These are phyloP conservation scores for Cercospora janseana DNA, from an alignment of 2,329 filamentous ascomycete genomes.

Conservation along the genomic window DNA sequence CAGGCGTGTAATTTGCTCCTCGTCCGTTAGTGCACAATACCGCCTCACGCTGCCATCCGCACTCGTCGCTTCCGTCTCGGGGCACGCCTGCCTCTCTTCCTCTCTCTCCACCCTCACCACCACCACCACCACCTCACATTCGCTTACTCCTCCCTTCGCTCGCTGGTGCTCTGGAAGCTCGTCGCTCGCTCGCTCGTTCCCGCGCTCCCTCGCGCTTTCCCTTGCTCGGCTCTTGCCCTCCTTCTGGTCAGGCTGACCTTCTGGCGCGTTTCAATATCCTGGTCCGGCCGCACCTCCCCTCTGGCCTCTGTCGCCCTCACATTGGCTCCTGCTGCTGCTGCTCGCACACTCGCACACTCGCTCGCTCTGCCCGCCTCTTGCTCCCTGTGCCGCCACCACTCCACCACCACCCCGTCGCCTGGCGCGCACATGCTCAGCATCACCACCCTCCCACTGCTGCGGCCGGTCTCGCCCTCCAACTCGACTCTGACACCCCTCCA, in stretches of 20 bases:
- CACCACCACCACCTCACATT: not conserved
- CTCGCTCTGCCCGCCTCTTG: slow-evolving; percentile 8
- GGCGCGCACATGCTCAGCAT: slow-evolving; percentile 22
- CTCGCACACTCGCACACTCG: slow-evolving; percentile 9
- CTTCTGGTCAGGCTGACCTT: not conserved
- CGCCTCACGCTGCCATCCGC: too few relatives aligned
- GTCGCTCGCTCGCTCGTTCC: not conserved
- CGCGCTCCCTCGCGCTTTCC: too few relatives aligned
- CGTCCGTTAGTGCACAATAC: too few relatives aligned
- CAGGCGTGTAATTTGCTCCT: not conserved
- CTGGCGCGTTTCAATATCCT: slow-evolving; percentile 12
- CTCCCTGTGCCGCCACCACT: slow-evolving; percentile 4
- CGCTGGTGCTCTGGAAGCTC: slow-evolving; percentile 2
- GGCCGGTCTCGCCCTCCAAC: slow-evolving; percentile 4
- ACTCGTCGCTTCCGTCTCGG: not conserved
- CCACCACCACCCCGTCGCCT: slow-evolving; percentile 4
- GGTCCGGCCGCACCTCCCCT: not conserved
- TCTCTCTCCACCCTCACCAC: not conserved
- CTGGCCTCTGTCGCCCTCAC: slow-evolving; percentile 1
- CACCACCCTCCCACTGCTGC: slow-evolving; percentile 7
- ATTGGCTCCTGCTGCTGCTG: not conserved
- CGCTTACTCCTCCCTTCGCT: not conserved
- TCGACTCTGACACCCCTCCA: not conserved
- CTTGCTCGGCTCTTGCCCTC: too few relatives aligned
- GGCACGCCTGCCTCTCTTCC: not conserved